Base-by-base conservation (phyloP, 2,329 filamentous ascomycete genomes). In the Pseudogymnoascus sp. region DNA sequence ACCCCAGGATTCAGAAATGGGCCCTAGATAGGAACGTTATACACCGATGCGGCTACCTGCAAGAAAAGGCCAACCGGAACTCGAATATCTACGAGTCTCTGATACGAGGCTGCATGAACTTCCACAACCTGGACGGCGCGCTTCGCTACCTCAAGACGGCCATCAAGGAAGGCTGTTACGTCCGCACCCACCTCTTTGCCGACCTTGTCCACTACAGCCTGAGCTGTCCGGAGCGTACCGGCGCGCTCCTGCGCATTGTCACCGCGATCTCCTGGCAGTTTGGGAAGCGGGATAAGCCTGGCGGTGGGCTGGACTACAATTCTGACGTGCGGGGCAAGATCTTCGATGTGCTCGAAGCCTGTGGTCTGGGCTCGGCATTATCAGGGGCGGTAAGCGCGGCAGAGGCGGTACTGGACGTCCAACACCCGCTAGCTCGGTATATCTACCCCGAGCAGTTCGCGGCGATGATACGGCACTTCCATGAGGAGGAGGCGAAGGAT, bases 61-160 rank as follows among this genome's bases (percentile, higher is more conserved):
- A 55, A 5, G 58, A 69, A 58, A 73, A 72, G 52, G 63, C 66
- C 12, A 62, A 64, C 7, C 65, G 70, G 62, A 64, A 67, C 60
- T 39, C 62, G 16, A 38, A 61, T 5, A 66, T 73, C 23, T 73
- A 71, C 42, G 66, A 72, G 62, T 58, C 66, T 3, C 66, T 72
- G n/a, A 71, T 72, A 38, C 58, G 60, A 22, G 69, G 68, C 2
- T 66, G 62, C 62, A 63, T 71, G 11, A 52, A 66, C 9, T 59
- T 71, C n/a, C 60, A 65, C 9, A 67, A 63, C 4, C 28, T 67
- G 1, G 62, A 62, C 62, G 45, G 60, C n/a, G 67, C 70, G 14
- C 60, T 69, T 59, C 66, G 68, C 5, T 67, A 67, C 52, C 45
- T 71, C 41, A 65, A 65, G 16, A 66, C 67, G 19, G 67, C 70